Evolutionary conservation across 1,139 yeast genomes (phyloP), one percentile per base, ranked within the genome.

Genomic region (Pichia sp.): DNA sequence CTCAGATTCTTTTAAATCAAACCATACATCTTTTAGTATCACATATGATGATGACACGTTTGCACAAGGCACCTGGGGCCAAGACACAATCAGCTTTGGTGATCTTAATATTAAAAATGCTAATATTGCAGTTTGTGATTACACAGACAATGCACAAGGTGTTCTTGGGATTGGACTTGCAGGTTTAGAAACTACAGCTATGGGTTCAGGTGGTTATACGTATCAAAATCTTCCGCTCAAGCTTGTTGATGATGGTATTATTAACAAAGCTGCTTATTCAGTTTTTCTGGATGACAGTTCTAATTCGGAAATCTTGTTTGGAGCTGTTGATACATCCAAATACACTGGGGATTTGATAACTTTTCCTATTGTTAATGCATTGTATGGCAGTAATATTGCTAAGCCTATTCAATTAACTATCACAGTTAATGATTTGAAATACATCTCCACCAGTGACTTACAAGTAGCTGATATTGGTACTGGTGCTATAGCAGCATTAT

Each of bases 31-130:
- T 38, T 74, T 73, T 51, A 55, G 53, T 38, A 82, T 82, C 51
- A 46, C 62, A 24, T 84, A 84, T 52, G 89, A 79, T 25, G 94
- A 84, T 57, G 55, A 59, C 7, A 68, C 84, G 21, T 66, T 58
- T 52, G 86, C 89, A 3, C 47, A 53, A 7, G 94, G 94, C 34
- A 56, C 65, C 42, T 83, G 83, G 82, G 86, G 81, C 36, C 61
- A 63, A 41, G 93, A 83, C 51, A 56, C 61, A 34, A 61, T 79
- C 31, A 49, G 52, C 3, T 55, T 80, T 38, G 68, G 69, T 42
- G 67, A 63, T 12, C 63, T 68, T 5, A 56, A 60, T 15, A 67
- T 81, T n/a, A 48, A 63, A 0, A 57, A 63, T 41, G 64, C 77
- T 49, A 69, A 75, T 12, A 69, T 79, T 50, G 88, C 83, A 3